A percentile compares a stretch with the other conserved stretches of the same genome.
Evolutionary conservation across 225 moss, liverwort and hornwort species (phyloP).

Genomic region (Pleurozium schreberi): DNA sequence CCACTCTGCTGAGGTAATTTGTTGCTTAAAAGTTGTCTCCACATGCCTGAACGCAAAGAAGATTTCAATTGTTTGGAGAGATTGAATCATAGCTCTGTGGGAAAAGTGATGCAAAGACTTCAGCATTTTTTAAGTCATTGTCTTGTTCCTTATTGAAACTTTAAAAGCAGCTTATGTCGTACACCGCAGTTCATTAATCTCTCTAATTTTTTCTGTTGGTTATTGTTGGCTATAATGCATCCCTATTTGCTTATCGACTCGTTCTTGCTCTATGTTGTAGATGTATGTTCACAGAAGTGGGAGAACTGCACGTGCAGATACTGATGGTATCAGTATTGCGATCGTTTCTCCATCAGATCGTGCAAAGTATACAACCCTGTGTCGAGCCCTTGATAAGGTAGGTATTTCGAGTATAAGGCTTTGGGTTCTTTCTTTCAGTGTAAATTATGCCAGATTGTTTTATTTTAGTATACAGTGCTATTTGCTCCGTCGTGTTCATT

Average conservation of each 20-base stretch:
- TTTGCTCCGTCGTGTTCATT: background rate
- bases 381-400: slow-evolving; percentile 74
- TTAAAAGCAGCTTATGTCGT: background rate
- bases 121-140: background rate
- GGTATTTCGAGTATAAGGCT: background rate
- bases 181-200: background rate
- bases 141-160: background rate
- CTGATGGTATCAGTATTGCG: slow-evolving; percentile 92
- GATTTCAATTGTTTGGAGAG: background rate
- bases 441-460: background rate
- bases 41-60: background rate
- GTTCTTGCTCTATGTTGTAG: slow-evolving; percentile 20
- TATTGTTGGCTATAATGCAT: background rate
- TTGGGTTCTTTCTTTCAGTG: background rate
- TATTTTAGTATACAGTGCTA: background rate
- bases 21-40: background rate
- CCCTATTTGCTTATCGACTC: background rate
- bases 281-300: slow-evolving; percentile 98
- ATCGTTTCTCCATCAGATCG: slow-evolving; percentile 86
- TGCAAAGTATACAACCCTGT: slow-evolving; percentile 68
- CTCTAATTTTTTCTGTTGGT: background rate
- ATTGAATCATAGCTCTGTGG: background rate
- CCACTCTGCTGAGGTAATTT: slow-evolving; percentile 87
- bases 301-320: slow-evolving; percentile 88
- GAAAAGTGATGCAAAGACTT: background rate